These are phyloP conservation scores for Vitis rupestris DNA, from an alignment of 164 flowering plant genomes.

Conservation along the genomic window DNA sequence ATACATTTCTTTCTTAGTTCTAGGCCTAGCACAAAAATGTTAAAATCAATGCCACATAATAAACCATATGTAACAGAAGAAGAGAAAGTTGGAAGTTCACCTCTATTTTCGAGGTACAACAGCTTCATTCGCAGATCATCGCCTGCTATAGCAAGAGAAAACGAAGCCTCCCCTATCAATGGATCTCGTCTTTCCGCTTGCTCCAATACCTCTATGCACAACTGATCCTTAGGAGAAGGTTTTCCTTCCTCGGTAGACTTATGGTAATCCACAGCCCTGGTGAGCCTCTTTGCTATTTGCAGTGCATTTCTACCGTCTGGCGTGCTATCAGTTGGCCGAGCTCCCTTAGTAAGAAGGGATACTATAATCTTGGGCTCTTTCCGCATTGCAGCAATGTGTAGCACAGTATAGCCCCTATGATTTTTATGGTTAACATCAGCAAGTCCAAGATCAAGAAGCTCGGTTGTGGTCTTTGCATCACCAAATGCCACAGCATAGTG, in stretches of 20 bases:
- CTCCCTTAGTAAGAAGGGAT: conserved; percentile 86
- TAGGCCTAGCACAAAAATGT: too few species aligned
- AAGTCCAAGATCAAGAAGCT: conserved; percentile 76
- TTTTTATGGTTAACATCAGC: conserved; percentile 78
- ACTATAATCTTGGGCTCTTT: conserved; percentile 85
- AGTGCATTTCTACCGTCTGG: conserved; percentile 84
- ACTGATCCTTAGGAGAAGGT: conserved; percentile 66
- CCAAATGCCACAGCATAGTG: conserved; percentile 93
- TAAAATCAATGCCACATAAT: not conserved
- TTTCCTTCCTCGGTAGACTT: conserved; percentile 58
- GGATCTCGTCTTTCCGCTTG: conserved; percentile 91
- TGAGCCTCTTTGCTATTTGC: conserved; percentile 79
- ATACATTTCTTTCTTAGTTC: too few species aligned
- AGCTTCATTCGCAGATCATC: conserved; percentile 74
- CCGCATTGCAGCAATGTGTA: conserved; percentile 87
- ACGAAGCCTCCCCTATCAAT: conserved; percentile 77
- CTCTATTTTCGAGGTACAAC: conserved; percentile 91
- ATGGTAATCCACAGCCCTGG: conserved; percentile 54
- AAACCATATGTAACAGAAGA: not conserved
- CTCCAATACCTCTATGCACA: conserved; percentile 90
- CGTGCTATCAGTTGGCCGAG: conserved; percentile 67
- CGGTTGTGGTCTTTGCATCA: conserved; percentile 77
- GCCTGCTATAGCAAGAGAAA: conserved; percentile 80
- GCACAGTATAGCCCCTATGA: conserved; percentile 68
- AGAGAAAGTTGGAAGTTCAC: conserved; percentile 30